A percentile compares a stretch with the other conserved stretches of the same genome.
These are phyloP conservation scores for Peribolospora baueri DNA, from an alignment of 768 basidiomycete species.

Conservation along the genomic window DNA sequence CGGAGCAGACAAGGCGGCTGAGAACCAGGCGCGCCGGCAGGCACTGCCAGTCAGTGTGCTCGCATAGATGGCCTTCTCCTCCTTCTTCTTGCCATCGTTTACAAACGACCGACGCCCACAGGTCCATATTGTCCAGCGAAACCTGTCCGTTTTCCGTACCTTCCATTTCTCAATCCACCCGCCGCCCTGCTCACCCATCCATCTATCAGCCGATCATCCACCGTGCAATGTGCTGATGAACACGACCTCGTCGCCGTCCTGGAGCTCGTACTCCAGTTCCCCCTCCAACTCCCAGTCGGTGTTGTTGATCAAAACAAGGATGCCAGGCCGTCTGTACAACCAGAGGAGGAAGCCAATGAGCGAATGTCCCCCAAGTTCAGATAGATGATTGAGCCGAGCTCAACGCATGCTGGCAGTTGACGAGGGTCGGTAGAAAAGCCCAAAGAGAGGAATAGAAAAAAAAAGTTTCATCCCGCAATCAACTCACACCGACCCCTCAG, in stretches of 20 bases:
- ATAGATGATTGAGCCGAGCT: not conserved
- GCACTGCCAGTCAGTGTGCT: too few species aligned
- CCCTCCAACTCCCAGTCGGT: constrained; percentile 96
- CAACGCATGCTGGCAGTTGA: not conserved
- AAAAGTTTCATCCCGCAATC: not conserved
- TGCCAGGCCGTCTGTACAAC: constrained; percentile 58
- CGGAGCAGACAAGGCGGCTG: too few species aligned
- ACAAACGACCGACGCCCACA: too few species aligned
- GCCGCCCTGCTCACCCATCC: too few species aligned
- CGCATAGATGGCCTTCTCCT: too few species aligned
- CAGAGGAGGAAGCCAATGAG: not conserved
- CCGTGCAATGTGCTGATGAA: constrained; percentile 94
- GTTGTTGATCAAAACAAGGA: constrained; percentile 86
- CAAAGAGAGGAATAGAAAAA: not conserved
- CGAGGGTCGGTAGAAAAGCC: not conserved
- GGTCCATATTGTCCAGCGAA: too few species aligned
- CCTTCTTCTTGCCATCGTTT: too few species aligned
- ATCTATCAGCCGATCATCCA: constrained; percentile 25
- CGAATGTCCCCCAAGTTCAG: not conserved
- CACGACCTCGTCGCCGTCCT: constrained; percentile 65
- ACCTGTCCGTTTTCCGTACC: too few species aligned
- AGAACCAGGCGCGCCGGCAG: too few species aligned
- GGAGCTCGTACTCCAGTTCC: constrained; percentile 58
- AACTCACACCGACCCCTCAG: constrained; percentile 57
- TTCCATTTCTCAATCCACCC: too few species aligned